Conservation (phyloP, 208 protist genomes). For the Trypanosoma melophagium region DNA sequence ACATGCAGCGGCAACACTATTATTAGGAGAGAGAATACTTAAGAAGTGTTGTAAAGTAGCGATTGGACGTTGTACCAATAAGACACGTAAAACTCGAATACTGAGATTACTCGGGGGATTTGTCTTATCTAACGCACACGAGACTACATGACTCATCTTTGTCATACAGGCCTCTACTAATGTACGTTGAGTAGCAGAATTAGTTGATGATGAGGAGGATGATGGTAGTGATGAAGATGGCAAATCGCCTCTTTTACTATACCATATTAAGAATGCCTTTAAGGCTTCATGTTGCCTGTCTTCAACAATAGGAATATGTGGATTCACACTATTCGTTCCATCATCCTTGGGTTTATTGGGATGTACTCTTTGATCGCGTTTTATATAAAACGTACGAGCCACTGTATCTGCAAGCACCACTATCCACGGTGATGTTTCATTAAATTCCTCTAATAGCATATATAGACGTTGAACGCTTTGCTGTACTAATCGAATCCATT, state of each 20-base stretch:
- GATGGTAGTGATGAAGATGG: neutral
- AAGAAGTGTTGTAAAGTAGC: conserved; percentile 38
- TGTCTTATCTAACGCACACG: conserved; percentile 19
- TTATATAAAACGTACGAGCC: conserved; percentile 8
- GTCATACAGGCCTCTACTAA: conserved; percentile 22
- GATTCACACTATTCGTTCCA: neutral
- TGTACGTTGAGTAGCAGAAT: neutral
- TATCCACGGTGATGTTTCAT: conserved; percentile 24
- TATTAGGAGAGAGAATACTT: conserved; percentile 22
- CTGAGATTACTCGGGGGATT: conserved; percentile 6
- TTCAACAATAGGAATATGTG: neutral
- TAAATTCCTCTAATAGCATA: conserved; percentile 14
- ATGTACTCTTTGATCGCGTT: neutral
- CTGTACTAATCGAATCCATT: conserved; percentile 17
- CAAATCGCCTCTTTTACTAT: neutral
- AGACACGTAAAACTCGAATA: conserved; percentile 18
- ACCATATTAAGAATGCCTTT: conserved; percentile 7
- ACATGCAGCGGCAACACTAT: conserved; percentile 21
- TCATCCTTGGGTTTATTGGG: neutral
- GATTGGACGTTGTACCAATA: conserved; percentile 38
- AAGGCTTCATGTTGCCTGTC: conserved; percentile 9
- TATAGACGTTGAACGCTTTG: conserved; percentile 21
- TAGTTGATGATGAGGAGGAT: too few relatives aligned
- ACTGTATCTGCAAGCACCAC: conserved; percentile 17
- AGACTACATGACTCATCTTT: conserved; percentile 21